Evolutionary conservation across 2,329 filamentous ascomycete species (phyloP).

Genomic region (Colletotrichum limetticola): DNA sequence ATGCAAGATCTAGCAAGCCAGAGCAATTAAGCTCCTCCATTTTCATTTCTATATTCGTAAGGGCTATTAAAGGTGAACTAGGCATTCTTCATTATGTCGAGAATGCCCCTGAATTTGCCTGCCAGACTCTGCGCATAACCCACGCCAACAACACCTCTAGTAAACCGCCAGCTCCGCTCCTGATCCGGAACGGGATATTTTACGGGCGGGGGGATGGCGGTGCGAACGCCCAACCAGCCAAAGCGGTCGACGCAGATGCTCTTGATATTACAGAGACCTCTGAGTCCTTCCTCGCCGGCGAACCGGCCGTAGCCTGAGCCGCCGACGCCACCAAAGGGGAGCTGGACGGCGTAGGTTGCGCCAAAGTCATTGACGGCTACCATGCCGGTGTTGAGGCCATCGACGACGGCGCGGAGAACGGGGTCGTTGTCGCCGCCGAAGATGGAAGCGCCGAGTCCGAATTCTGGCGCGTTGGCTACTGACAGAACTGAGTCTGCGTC

Average conservation of each 20-base stretch:
- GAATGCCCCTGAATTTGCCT: slow-evolving; percentile 53
- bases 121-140: slow-evolving; percentile 62
- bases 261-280: slow-evolving; percentile 88
- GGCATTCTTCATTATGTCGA: slow-evolving; percentile 55
- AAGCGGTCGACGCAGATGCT: slow-evolving; percentile 82
- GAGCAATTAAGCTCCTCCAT: neutral
- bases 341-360: slow-evolving; percentile 89
- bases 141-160: slow-evolving; percentile 68
- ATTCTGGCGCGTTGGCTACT: slow-evolving; percentile 85
- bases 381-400: slow-evolving; percentile 83
- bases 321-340: slow-evolving; percentile 92
- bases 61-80: slow-evolving; percentile 32
- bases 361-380: slow-evolving; percentile 97
- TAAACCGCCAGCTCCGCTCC: slow-evolving; percentile 72
- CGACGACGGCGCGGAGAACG: slow-evolving; percentile 72
- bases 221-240: slow-evolving; percentile 71
- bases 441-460: slow-evolving; percentile 88
- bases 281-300: slow-evolving; percentile 87
- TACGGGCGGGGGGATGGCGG: slow-evolving; percentile 82
- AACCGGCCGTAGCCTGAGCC: slow-evolving; percentile 95
- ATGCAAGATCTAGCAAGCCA: neutral
- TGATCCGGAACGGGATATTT: slow-evolving; percentile 82
- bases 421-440: slow-evolving; percentile 76
- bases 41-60: neutral
- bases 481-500: slow-evolving; percentile 71